These are phyloP conservation scores for Colletotrichum zoysiae DNA, from an alignment of 2,329 filamentous ascomycete species.

Conservation along the genomic window DNA sequence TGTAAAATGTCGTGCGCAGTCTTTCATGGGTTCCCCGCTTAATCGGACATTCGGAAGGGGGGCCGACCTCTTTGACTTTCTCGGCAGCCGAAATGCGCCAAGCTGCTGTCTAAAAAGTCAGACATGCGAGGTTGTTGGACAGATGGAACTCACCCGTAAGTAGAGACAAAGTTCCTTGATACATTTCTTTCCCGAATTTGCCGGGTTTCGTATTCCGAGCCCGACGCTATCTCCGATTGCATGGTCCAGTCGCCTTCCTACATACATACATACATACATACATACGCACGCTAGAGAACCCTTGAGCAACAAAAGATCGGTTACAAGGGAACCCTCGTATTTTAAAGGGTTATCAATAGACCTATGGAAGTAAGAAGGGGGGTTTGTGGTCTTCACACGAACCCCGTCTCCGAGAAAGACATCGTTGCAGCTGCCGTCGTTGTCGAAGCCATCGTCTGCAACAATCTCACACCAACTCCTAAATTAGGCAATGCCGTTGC, in stretches of 20 bases:
- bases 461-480: conserved; percentile 9
- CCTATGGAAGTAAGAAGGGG: too few relatives aligned
- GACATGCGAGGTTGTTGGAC: too few relatives aligned
- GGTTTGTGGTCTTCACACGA: neutral
- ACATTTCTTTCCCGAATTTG: neutral
- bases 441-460: conserved; percentile 6
- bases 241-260: neutral
- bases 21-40: neutral
- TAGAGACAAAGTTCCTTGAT: neutral
- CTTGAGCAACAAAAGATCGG: neutral
- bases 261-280: too few relatives aligned
- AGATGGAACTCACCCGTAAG: neutral
- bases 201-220: neutral
- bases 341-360: neutral
- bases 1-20: too few relatives aligned
- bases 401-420: neutral
- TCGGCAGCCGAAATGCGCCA: neutral
- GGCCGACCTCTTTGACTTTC: neutral
- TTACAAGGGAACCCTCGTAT: neutral
- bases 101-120: neutral
- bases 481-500: conserved; percentile 47
- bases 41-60: neutral
- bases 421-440: neutral
- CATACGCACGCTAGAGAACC: neutral
- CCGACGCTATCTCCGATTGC: neutral